Conservation (phyloP, 2,329 filamentous ascomycete species). For the Trichoderma sp. region DNA sequence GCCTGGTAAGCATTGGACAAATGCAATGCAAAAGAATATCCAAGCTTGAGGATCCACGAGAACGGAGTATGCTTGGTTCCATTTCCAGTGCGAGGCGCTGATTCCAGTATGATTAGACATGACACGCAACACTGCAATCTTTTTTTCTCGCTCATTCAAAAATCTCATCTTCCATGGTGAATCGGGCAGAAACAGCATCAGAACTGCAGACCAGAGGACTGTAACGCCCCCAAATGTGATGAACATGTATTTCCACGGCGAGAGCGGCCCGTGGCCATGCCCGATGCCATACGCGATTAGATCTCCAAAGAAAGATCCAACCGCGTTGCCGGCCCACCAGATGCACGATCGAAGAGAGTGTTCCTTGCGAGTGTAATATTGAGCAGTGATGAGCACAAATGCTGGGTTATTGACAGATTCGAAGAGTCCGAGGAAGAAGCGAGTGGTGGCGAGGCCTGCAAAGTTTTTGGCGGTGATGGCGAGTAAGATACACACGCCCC, state of each 20-base stretch:
- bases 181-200: not conserved
- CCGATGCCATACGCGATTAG: conserved; percentile 25
- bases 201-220: not conserved
- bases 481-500: conserved; percentile 12
- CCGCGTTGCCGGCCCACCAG: conserved; percentile 27
- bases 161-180: not conserved
- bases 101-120: not conserved
- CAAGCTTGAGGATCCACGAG: conserved; percentile 25
- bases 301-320: conserved; percentile 26
- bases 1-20: conserved; percentile 27
- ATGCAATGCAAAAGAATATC: conserved; percentile 19
- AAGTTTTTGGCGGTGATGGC: conserved; percentile 21
- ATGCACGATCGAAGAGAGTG: conserved; percentile 27
- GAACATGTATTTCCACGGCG: conserved; percentile 18
- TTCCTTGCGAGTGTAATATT: conserved; percentile 29
- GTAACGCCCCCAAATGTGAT: conserved; percentile 1
- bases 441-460: conserved; percentile 18
- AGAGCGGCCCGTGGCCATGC: not conserved
- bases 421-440: conserved; percentile 29
- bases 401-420: conserved; percentile 27
- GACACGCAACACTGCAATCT: conserved; percentile 26
- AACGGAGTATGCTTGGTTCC: not conserved
- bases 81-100: not conserved
- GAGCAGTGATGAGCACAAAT: conserved; percentile 23
- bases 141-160: conserved; percentile 12